These are phyloP conservation scores for Exophiala sp. DNA, from an alignment of 2,329 filamentous ascomycete species.

Conservation along the genomic window DNA sequence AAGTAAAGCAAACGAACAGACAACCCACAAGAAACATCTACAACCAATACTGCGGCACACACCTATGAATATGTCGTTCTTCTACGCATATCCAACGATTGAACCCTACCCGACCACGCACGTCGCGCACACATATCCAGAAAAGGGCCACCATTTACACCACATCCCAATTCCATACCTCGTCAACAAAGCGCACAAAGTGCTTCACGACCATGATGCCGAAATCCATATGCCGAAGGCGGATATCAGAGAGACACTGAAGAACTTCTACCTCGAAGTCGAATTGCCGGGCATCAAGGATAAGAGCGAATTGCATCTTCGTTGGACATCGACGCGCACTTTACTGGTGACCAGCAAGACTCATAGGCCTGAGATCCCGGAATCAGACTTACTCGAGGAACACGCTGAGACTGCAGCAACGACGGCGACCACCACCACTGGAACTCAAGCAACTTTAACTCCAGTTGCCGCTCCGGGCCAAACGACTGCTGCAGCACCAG, in stretches of 20 bases:
- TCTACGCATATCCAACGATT: conserved; percentile 17
- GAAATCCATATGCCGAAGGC: conserved; percentile 20
- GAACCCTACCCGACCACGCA: conserved; percentile 23
- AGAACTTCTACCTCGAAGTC: conserved; percentile 26
- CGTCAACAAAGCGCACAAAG: conserved; percentile 18
- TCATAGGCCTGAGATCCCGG: conserved; percentile 19
- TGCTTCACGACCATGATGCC: conserved; percentile 20
- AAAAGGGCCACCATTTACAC: conserved; percentile 19
- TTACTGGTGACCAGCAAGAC: conserved; percentile 21
- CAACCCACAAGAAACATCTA: background rate
- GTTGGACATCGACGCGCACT: conserved; percentile 23
- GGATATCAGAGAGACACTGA: conserved; percentile 24
- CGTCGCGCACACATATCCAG: conserved; percentile 22
- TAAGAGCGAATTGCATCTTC: conserved; percentile 19
- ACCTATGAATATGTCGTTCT: conserved; percentile 9
- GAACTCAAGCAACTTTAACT: background rate
- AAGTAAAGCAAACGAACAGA: background rate
- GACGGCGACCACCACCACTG: background rate
- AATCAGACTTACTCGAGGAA: conserved; percentile 10
- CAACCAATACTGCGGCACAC: background rate
- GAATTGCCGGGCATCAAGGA: conserved; percentile 26
- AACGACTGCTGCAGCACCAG: background rate
- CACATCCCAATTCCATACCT: conserved; percentile 19
- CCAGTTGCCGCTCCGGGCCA: background rate
- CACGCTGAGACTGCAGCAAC: background rate